phyloP scores from a whole-genome alignment of 768 basidiomycete genomes.

The Russula sp. region DNA sequence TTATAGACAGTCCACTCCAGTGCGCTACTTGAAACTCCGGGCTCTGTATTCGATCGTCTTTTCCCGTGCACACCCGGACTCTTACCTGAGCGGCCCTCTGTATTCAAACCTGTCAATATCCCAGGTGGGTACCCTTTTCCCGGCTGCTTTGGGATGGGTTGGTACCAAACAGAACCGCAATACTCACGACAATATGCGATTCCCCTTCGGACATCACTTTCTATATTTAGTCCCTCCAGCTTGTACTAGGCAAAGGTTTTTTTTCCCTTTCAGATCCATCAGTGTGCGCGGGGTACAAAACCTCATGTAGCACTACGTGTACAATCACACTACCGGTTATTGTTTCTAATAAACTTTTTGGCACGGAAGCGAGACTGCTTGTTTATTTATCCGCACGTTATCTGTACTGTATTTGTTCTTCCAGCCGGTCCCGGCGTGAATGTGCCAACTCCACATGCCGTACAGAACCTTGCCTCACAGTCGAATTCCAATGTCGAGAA shows the following conservation, averaged over 20 bases:
- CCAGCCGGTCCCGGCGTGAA: not conserved
- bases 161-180: not conserved
- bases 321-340: no score
- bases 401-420: not conserved
- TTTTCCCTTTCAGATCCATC: not conserved
- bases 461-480: not conserved
- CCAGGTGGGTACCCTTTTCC: no score
- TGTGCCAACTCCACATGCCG: not conserved
- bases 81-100: not conserved
- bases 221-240: no score
- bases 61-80: not conserved
- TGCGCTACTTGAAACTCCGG: not conserved
- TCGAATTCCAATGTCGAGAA: not conserved
- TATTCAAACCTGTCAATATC: not conserved
- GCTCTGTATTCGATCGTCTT: not conserved
- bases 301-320: no score
- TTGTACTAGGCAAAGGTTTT: not conserved
- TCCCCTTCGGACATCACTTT: no score
- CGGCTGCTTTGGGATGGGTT: not conserved
- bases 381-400: not conserved
- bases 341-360: no score
- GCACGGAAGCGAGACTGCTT: no score
- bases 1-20: not conserved
- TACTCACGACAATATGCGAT: not conserved
- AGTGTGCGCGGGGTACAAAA: no score